Evolutionary conservation across 768 basidiomycete genomes (phyloP).

Genomic region (Amanita phalloides): DNA sequence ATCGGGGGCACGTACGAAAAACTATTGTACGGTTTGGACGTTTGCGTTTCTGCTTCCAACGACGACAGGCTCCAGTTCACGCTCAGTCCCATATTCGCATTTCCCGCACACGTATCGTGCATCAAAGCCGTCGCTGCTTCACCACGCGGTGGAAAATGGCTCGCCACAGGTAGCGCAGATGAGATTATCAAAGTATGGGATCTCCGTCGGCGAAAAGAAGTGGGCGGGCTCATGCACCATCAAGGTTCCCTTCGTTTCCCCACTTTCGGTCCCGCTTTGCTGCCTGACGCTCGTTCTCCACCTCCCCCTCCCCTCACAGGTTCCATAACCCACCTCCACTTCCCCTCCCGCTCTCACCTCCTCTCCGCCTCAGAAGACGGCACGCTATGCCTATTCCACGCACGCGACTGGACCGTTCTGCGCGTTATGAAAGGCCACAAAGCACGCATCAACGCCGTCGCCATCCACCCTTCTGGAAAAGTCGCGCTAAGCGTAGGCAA

Average conservation of each 20-base stretch:
- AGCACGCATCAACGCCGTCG: slow-evolving; percentile 81
- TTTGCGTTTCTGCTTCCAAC: slow-evolving; percentile 26
- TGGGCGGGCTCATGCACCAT: slow-evolving; percentile 92
- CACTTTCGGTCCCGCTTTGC: not conserved
- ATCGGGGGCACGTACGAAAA: slow-evolving; percentile 96
- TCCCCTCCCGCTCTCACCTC: slow-evolving; percentile 83
- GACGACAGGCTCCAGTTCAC: slow-evolving; percentile 18
- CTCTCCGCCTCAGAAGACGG: slow-evolving; percentile 91
- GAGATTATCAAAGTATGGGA: slow-evolving; percentile 98
- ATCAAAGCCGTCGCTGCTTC: slow-evolving; percentile 87
- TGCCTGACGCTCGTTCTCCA: not conserved
- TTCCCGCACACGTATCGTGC: slow-evolving; percentile 92
- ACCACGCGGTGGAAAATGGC: slow-evolving; percentile 88
- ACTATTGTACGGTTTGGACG: slow-evolving; percentile 83
- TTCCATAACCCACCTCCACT: slow-evolving; percentile 81
- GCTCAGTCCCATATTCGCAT: slow-evolving; percentile 83
- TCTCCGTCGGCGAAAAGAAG: slow-evolving; percentile 79
- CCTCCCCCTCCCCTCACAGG: slow-evolving; percentile 33
- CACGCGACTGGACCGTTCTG: slow-evolving; percentile 89
- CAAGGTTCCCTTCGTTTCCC: slow-evolving; percentile 43
- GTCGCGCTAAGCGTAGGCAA: slow-evolving; percentile 86
- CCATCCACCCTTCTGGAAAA: slow-evolving; percentile 89
- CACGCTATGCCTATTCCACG: slow-evolving; percentile 80
- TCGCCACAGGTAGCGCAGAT: slow-evolving; percentile 92
- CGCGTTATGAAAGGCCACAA: slow-evolving; percentile 89